Conservation (phyloP, 2,329 filamentous ascomycete species). For the Cryphonectria japonica region DNA sequence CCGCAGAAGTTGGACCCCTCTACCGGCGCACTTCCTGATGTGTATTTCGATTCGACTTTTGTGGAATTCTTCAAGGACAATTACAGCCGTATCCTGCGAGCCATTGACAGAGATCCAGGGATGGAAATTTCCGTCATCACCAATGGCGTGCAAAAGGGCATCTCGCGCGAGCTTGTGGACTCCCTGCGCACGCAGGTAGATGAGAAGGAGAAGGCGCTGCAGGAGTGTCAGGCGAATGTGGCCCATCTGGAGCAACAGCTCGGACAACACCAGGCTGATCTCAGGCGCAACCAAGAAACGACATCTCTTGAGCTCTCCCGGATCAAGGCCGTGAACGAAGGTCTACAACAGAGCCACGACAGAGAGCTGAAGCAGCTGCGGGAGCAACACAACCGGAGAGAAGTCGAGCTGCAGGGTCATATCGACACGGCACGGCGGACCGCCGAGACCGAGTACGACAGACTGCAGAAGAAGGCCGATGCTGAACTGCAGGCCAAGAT, state of each 20-base stretch:
- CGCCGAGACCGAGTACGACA: constrained; percentile 39
- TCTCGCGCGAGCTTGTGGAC: constrained; percentile 93
- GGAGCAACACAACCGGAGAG: constrained; percentile 47
- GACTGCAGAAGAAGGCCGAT: constrained; percentile 42
- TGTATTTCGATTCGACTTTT: constrained; percentile 84
- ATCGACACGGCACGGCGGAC: constrained; percentile 24
- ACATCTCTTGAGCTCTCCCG: constrained; percentile 54
- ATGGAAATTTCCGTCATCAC: constrained; percentile 81
- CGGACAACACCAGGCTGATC: constrained; percentile 75
- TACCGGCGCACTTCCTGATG: constrained; percentile 67
- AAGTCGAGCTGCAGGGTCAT: constrained; percentile 42
- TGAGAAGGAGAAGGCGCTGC: constrained; percentile 64
- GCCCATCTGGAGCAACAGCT: constrained; percentile 57
- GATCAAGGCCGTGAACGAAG: constrained; percentile 63
- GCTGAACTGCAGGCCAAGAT: constrained; percentile 17
- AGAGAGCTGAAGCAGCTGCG: constrained; percentile 60
- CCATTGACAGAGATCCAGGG: constrained; percentile 88
- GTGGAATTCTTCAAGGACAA: constrained; percentile 97
- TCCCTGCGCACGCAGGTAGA: constrained; percentile 77
- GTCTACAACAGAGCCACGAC: constrained; percentile 71
- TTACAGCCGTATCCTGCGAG: constrained; percentile 80
- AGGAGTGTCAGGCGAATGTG: constrained; percentile 51
- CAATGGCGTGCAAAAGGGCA: constrained; percentile 82
- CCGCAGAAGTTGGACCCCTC: constrained; percentile 66
- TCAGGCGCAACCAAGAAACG: constrained; percentile 66